A percentile compares a stretch with the other conserved stretches of the same genome.
phyloP scores from a whole-genome alignment of 148 eudicot species.

The Fagopyrum tataricum region DNA sequence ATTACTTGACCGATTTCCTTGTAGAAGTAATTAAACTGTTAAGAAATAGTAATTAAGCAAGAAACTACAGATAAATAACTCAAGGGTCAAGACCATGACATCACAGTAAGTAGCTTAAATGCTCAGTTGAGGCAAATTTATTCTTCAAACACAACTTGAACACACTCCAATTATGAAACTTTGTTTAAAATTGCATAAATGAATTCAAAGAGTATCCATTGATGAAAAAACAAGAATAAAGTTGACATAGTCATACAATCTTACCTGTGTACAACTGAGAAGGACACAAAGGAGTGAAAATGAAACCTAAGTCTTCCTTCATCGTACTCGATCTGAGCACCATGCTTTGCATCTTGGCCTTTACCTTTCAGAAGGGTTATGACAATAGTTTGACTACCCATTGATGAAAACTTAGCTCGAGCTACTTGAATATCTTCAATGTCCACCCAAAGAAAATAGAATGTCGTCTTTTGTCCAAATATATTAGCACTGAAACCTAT shows the following conservation, averaged over 20 bases:
- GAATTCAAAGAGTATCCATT: neutral
- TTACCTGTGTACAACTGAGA: constrained; percentile 78
- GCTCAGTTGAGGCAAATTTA: neutral
- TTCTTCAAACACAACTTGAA: neutral
- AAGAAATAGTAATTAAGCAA: neutral
- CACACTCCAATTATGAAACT: neutral
- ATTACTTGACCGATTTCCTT: neutral
- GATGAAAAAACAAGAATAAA: neutral
- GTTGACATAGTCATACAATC: neutral
- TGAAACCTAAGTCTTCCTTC: constrained; percentile 86
- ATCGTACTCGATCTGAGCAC: constrained; percentile 77
- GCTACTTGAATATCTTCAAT: constrained; percentile 83
- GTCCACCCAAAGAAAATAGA: constrained; percentile 94
- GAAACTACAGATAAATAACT: neutral
- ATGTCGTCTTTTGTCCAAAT: constrained; percentile 89
- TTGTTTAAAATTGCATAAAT: neutral
- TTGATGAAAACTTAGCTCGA: constrained; percentile 75
- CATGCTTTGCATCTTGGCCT: constrained; percentile 90
- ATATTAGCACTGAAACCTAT: constrained; percentile 86
- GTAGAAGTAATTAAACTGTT: neutral
- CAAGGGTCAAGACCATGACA: neutral
- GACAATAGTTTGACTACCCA: constrained; percentile 85
- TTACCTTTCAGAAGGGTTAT: constrained; percentile 78
- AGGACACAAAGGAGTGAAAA: constrained; percentile 91
- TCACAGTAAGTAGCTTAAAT: neutral